phyloP scores from a whole-genome alignment of 2,329 filamentous ascomycete genomes.

The Alternaria postmessia region DNA sequence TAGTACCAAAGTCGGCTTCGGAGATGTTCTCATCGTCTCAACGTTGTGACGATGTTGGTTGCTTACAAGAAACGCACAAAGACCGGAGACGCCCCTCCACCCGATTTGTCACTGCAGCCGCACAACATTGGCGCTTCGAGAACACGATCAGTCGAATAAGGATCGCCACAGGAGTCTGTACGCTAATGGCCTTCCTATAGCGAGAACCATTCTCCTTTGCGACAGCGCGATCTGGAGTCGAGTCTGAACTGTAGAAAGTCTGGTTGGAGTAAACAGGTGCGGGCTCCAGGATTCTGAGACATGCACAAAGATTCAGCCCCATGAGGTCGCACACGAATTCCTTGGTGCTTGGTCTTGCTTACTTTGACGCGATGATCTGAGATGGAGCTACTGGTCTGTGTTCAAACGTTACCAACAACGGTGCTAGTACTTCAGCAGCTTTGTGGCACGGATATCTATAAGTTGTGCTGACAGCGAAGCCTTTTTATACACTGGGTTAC shows the following conservation, averaged over 20 bases:
- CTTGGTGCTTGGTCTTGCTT: neutral
- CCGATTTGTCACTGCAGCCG: neutral
- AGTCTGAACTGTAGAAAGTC: neutral
- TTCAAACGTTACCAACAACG: slow-evolving; percentile 5
- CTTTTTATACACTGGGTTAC: neutral
- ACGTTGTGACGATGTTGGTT: slow-evolving; percentile 2
- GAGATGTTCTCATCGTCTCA: slow-evolving; percentile 9
- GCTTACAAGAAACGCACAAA: neutral
- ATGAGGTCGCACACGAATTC: neutral
- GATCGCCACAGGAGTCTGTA: neutral
- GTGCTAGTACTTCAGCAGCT: neutral
- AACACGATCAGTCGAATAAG: neutral
- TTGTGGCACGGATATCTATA: neutral
- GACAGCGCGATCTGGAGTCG: neutral
- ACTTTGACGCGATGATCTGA: neutral
- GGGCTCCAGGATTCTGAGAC: neutral
- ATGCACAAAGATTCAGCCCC: neutral
- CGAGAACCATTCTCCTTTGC: neutral
- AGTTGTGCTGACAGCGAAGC: neutral
- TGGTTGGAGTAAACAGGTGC: neutral
- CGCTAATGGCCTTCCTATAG: neutral
- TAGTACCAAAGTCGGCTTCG: slow-evolving; percentile 6
- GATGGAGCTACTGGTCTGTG: neutral
- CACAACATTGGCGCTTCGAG: neutral
- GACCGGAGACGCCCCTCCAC: slow-evolving; percentile 2